Base-by-base conservation (phyloP, 2,329 filamentous ascomycete genomes). In the Neocatenulostroma microsporum region DNA sequence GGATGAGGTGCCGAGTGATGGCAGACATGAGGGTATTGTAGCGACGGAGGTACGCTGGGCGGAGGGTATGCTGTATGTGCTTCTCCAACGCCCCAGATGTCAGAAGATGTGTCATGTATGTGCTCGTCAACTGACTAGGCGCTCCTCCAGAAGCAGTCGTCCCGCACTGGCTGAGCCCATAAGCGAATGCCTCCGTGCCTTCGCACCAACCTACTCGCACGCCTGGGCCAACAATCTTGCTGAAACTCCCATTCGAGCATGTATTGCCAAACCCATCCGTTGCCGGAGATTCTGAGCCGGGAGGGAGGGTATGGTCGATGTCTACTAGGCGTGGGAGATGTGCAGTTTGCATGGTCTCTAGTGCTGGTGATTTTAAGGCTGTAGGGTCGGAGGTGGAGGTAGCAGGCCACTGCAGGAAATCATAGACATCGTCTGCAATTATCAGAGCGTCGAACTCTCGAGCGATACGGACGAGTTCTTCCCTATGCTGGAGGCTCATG, bases 351-450 rank as follows among this genome's bases (percentile, higher is more conserved):
- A 45, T 34, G 3, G 27, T 20, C 13, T 30, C 27, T 4, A 40
- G 27, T 10, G 18, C 15, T 6, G 8, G 3, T 9, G 12, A 18
- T 8, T n/a, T 17, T 17, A n/a, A 18, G 5, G 3, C n/a, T n/a
- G n/a, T n/a, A n/a, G n/a, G n/a, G n/a, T n/a, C n/a, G n/a, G n/a
- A n/a, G n/a, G n/a, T n/a, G n/a, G n/a, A 4, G 13, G 23, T 57
- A 6, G 66, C 51, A 2, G 76, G 73, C 85, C 87, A 95, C 56
- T 88, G 83, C 4, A 96, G 69, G 47, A 89, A 82, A 58, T 96
- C 89, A 57, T 98, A 98, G 8, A 96, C 87, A 58, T 98, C 91
- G 62, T 96, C 89, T 32, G 76, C 76, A 19, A 95, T 71, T 37
- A 95, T 62, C n/a, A 96, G 71, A 5, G 84, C 85, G 57, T 96